Evolutionary conservation across 1,139 yeast genomes (phyloP), one percentile per base, ranked within the genome.

Genomic region (Lodderomyces theae): DNA sequence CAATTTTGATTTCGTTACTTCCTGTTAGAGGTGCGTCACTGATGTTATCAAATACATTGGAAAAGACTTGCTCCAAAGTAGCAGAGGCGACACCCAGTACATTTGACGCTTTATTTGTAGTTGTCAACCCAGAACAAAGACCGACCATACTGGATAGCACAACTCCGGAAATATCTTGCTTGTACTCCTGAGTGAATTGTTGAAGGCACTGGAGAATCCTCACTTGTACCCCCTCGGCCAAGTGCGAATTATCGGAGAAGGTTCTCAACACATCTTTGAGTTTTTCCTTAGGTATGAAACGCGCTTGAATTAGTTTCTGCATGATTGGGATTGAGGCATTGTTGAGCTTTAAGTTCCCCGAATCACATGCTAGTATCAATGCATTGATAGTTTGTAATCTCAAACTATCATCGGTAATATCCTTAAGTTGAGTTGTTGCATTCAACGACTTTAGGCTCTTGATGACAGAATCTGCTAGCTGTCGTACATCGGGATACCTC

Each of bases 1-100:
- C 84, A 2, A 77, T 54, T 1, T 56, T 51, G 1, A 76, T 69
- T 23, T 62, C 61, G 38, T 60, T 59, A 3, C 52, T 50, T 1
- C 55, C 43, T 2, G 39, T 42, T 4, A 38, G 42, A n/a, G 34
- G 47, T 6, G 42, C 41, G 5, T 29, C 30, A 17, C 25, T 6
- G 8, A 33, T 15, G 42, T 81, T 76, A 44, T 89, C 97, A 58
- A 82, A 90, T 0, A 88, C 74, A 29, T 84, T 78, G 31, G 84
- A 79, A 39, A 89, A 76, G 35, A 92, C 64, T 57, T 92, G 97
- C 50, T 89, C 95, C 37, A 89, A 73, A 2, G 97, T 88, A 2
- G 97, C 98, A 37, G 88, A 80, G 0, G 97, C 97, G 0, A 97
- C 86, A 51, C 89, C 90, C n/a, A 80, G 74, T 3, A 92, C 96